Evolutionary conservation across 1,139 yeast species (phyloP).

Genomic region (Sugiyamaella japonica): DNA sequence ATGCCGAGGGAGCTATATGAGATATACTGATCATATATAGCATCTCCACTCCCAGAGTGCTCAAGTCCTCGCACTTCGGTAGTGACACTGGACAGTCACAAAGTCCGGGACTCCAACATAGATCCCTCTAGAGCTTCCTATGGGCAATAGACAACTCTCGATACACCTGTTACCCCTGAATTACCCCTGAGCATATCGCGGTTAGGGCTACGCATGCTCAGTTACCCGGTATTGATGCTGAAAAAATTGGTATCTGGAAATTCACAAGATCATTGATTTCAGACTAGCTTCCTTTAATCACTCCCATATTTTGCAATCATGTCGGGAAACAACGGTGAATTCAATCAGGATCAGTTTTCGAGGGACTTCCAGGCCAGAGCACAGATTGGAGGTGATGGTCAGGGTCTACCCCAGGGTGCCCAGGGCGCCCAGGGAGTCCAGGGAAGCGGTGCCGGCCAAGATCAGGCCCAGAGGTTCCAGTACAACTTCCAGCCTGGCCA

Average conservation of each 20-base stretch:
- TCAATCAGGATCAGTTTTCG: slow-evolving; percentile 18
- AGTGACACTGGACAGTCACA: too few species aligned
- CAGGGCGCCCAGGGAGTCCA: too few species aligned
- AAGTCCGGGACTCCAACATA: background rate
- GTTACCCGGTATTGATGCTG: slow-evolving; percentile 10
- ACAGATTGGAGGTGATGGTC: slow-evolving; percentile 16
- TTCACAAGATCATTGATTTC: background rate
- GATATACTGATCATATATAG: background rate
- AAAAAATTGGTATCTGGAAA: background rate
- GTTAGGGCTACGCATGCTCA: background rate
- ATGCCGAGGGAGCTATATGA: too few species aligned
- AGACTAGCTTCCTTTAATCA: too few species aligned
- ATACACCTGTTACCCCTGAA: background rate
- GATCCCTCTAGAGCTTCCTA: too few species aligned
- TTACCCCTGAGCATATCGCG: slow-evolving; percentile 1
- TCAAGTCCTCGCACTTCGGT: too few species aligned
- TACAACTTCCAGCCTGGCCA: slow-evolving; percentile 22
- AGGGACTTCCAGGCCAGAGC: slow-evolving; percentile 21
- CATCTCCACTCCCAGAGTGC: too few species aligned
- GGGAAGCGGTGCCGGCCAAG: background rate
- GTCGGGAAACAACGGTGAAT: slow-evolving; percentile 16
- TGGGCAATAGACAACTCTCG: too few species aligned
- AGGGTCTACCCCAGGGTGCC: slow-evolving; percentile 16
- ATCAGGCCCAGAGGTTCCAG: slow-evolving; percentile 21
- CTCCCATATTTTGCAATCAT: background rate